Conservation (phyloP, 192 early-diverging fungal species). For the Dispira parvispora region DNA sequence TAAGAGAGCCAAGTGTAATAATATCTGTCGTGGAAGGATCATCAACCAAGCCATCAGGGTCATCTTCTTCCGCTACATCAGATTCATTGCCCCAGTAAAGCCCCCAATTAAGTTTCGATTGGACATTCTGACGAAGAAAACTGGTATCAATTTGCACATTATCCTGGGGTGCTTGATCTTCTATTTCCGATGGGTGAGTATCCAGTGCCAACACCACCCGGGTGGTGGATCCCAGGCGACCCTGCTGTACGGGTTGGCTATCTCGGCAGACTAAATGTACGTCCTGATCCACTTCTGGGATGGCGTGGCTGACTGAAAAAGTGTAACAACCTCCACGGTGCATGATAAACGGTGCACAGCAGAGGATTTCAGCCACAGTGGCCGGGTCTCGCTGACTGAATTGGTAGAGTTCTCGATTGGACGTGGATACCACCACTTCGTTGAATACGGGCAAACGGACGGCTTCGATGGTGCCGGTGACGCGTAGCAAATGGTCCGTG, state of each 20-base stretch:
- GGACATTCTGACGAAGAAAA: neutral
- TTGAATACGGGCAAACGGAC: neutral
- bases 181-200: neutral
- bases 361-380: neutral
- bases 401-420: neutral
- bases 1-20: too few species aligned
- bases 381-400: neutral
- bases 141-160: neutral
- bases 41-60: too few species aligned
- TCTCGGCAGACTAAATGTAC: neutral
- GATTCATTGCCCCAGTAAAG: too few species aligned
- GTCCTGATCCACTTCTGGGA: neutral
- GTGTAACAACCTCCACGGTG: neutral
- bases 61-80: too few species aligned
- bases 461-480: too few species aligned
- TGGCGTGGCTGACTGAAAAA: neutral
- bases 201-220: neutral
- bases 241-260: constrained; percentile 1
- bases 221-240: neutral
- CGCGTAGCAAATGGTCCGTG: too few species aligned
- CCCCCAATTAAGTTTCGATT: too few species aligned
- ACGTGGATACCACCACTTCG: neutral
- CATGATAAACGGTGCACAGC: neutral
- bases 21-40: too few species aligned
- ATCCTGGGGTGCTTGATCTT: too few species aligned